phyloP scores from a whole-genome alignment of 148 eudicot species.

The Rhododendron kiyosumense region DNA sequence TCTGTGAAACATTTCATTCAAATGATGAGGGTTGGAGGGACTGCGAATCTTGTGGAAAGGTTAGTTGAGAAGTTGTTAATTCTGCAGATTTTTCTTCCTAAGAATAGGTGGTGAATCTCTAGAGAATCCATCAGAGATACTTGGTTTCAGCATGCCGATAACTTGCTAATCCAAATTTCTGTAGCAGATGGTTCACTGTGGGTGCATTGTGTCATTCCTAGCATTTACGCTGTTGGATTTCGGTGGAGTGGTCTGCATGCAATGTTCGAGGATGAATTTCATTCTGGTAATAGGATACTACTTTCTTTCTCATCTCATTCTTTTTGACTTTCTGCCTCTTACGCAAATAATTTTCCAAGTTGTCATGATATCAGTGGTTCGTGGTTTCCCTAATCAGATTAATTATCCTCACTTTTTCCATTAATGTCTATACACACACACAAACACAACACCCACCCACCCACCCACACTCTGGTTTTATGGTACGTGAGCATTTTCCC shows the following conservation, averaged over 20 bases:
- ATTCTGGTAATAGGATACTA: constrained; percentile 18
- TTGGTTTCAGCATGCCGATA: not conserved
- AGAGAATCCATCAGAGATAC: not conserved
- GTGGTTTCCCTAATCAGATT: not conserved
- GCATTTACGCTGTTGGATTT: constrained; percentile 38
- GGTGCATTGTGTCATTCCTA: constrained; percentile 40
- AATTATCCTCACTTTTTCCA: not conserved
- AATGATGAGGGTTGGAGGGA: constrained; percentile 49
- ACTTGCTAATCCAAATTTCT: not conserved
- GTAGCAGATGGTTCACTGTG: constrained; percentile 43
- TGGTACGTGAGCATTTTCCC: not conserved
- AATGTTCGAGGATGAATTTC: constrained; percentile 32
- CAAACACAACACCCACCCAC: not conserved
- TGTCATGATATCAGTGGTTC: not conserved
- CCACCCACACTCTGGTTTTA: not conserved
- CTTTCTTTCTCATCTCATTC: not conserved
- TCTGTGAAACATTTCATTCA: constrained; percentile 41
- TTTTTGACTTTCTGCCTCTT: not conserved
- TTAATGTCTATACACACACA: not conserved
- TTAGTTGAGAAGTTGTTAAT: constrained; percentile 15
- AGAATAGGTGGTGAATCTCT: not conserved
- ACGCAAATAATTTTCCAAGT: not conserved
- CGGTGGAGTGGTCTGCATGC: constrained; percentile 44
- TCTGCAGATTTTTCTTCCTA: not conserved
- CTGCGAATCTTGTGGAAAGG: constrained; percentile 48